phyloP scores from a whole-genome alignment of 352 stramenopile genomes.

The Pythium scleroteichum region DNA sequence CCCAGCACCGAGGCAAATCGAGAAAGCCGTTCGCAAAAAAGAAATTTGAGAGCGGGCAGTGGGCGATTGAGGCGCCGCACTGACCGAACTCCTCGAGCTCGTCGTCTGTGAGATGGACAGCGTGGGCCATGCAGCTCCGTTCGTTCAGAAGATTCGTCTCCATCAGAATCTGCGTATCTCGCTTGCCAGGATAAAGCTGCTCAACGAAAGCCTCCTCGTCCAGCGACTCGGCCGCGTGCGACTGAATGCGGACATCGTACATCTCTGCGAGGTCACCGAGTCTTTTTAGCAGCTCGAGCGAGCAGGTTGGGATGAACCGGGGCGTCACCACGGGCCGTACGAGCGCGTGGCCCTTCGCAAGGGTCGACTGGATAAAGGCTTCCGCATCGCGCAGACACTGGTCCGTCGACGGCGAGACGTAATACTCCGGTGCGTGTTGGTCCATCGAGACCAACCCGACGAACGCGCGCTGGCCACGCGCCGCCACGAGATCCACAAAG shows the following conservation, averaged over 20 bases:
- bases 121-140: slow-evolving; percentile 86
- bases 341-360: slow-evolving; percentile 44
- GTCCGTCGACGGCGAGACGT: slow-evolving; percentile 64
- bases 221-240: slow-evolving; percentile 82
- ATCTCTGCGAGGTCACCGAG: slow-evolving; percentile 68
- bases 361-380: slow-evolving; percentile 69
- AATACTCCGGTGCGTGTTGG: slow-evolving; percentile 72
- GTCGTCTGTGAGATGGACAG: slow-evolving; percentile 65
- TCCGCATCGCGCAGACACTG: slow-evolving; percentile 65
- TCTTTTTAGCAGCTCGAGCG: slow-evolving; percentile 64
- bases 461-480: slow-evolving; percentile 74
- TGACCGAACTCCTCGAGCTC: slow-evolving; percentile 61
- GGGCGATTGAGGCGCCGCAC: slow-evolving; percentile 69
- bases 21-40: slow-evolving; percentile 82
- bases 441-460: slow-evolving; percentile 94
- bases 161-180: slow-evolving; percentile 78
- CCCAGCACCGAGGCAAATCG: slow-evolving; percentile 54
- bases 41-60: slow-evolving; percentile 93
- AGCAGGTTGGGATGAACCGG: slow-evolving; percentile 91
- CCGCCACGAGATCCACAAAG: slow-evolving; percentile 70
- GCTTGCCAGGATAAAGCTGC: slow-evolving; percentile 54
- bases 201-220: slow-evolving; percentile 86
- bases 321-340: slow-evolving; percentile 85
- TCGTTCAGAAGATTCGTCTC: slow-evolving; percentile 61
- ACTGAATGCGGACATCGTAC: slow-evolving; percentile 81